phyloP scores from a whole-genome alignment of 2,329 filamentous ascomycete species.

The Sporothrix dimorphospora region DNA sequence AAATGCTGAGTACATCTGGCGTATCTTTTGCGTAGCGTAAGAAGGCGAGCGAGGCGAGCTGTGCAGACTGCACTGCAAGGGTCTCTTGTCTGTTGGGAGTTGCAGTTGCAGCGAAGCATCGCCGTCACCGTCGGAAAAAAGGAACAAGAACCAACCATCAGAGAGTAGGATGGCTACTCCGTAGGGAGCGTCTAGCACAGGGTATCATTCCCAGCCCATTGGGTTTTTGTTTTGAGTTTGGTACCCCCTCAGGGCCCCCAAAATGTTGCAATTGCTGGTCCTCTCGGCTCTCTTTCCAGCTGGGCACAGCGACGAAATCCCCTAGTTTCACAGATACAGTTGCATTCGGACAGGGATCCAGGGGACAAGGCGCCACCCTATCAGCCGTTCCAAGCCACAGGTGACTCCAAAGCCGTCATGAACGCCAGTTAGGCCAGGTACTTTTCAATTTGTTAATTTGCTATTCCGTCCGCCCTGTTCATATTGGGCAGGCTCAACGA shows the following conservation, averaged over 20 bases:
- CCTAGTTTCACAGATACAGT: too few relatives aligned
- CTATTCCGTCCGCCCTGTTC: slow-evolving; percentile 8
- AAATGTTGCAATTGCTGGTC: neutral
- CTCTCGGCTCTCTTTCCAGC: neutral
- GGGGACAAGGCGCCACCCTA: neutral
- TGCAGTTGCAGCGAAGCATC: neutral
- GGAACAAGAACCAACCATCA: neutral
- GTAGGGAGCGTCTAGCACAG: neutral
- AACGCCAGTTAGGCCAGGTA: neutral
- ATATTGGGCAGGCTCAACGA: neutral
- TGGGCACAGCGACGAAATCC: too few relatives aligned
- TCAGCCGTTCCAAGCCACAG: slow-evolving; percentile 8
- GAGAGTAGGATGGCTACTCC: too few relatives aligned
- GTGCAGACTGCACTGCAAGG: neutral
- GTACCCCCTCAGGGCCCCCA: neutral
- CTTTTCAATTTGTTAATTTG: too few relatives aligned
- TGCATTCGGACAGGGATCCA: slow-evolving; percentile 2
- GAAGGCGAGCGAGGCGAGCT: neutral
- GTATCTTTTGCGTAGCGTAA: neutral
- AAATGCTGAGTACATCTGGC: neutral
- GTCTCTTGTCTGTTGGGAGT: neutral
- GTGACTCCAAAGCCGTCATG: neutral
- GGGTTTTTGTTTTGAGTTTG: neutral
- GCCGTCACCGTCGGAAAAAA: neutral
- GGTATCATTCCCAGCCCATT: neutral